Evolutionary conservation across 2,329 filamentous ascomycete genomes (phyloP).

Genomic region (Aspergillus sp.): DNA sequence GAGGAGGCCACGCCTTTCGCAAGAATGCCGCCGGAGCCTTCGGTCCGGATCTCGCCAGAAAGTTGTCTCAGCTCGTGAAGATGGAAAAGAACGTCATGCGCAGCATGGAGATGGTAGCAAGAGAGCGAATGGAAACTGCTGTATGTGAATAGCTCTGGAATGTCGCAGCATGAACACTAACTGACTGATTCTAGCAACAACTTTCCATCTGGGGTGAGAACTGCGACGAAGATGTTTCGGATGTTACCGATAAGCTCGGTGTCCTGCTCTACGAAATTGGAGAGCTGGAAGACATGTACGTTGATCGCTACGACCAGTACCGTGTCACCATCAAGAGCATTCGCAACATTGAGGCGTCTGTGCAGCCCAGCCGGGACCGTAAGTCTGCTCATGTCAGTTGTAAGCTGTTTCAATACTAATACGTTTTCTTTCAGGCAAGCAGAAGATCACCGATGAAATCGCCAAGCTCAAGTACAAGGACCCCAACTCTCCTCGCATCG

Average conservation of each 20-base stretch:
- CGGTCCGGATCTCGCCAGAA: slow-evolving; percentile 87
- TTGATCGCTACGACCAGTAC: slow-evolving; percentile 99
- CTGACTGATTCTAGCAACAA: slow-evolving; percentile 68
- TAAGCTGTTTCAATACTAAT: slow-evolving; percentile 2
- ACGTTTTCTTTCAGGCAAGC: slow-evolving; percentile 63
- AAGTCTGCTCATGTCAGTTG: slow-evolving; percentile 35
- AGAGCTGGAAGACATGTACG: slow-evolving; percentile 95
- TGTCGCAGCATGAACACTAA: slow-evolving; percentile 11
- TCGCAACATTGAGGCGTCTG: slow-evolving; percentile 96
- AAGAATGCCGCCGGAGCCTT: slow-evolving; percentile 50
- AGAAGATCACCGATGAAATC: slow-evolving; percentile 98
- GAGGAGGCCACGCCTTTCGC: slow-evolving; percentile 58
- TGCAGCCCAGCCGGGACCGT: slow-evolving; percentile 97
- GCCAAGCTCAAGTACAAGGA: slow-evolving; percentile 99
- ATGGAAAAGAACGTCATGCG: slow-evolving; percentile 99
- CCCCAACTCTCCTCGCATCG: slow-evolving; percentile 94
- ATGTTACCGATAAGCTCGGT: slow-evolving; percentile 97
- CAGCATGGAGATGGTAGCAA: slow-evolving; percentile 88
- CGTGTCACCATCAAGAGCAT: slow-evolving; percentile 99
- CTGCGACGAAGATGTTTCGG: slow-evolving; percentile 95
- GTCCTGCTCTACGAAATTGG: slow-evolving; percentile 98
- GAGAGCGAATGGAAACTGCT: slow-evolving; percentile 97
- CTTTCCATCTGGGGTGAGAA: slow-evolving; percentile 94
- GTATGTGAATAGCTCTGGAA: slow-evolving; percentile 53
- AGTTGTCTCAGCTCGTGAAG: slow-evolving; percentile 95